phyloP scores from a whole-genome alignment of 2,329 filamentous ascomycete species.

The Didymella segeticola region DNA sequence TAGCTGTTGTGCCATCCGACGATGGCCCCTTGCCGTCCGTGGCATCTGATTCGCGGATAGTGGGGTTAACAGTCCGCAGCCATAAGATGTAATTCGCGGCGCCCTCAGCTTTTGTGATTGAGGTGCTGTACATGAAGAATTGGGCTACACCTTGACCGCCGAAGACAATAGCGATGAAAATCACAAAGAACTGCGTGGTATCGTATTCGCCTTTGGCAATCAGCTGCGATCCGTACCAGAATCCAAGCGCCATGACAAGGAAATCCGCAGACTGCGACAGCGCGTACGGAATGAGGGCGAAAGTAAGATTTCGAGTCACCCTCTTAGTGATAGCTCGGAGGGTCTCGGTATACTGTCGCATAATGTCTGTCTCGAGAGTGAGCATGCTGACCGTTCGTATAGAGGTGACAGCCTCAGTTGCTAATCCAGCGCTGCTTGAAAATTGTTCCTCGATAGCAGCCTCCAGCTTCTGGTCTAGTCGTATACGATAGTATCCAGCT shows the following conservation, averaged over 20 bases:
- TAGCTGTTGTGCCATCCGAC: constrained; percentile 61
- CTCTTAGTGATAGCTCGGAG: neutral
- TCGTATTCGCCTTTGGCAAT: constrained; percentile 5
- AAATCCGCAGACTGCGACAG: constrained; percentile 9
- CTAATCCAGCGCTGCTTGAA: constrained; percentile 8
- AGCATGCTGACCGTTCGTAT: constrained; percentile 17
- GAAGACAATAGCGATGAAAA: constrained; percentile 14
- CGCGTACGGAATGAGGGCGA: constrained; percentile 10
- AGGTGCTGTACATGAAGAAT: constrained; percentile 11
- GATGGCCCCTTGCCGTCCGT: neutral
- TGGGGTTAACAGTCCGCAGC: constrained; percentile 1
- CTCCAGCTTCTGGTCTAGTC: constrained; percentile 16
- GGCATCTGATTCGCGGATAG: constrained; percentile 1
- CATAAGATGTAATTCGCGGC: constrained; percentile 9
- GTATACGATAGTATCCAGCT: constrained; percentile 72
- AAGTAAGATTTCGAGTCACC: constrained; percentile 1
- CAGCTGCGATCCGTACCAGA: constrained; percentile 13
- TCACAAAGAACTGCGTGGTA: constrained; percentile 8
- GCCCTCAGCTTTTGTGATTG: constrained; percentile 7
- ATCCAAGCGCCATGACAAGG: constrained; percentile 11
- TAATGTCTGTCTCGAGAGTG: constrained; percentile 4
- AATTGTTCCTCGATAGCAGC: constrained; percentile 9
- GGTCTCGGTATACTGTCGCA: constrained; percentile 2
- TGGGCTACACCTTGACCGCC: constrained; percentile 14
- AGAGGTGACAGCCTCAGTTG: constrained; percentile 10